Evolutionary conservation across 805 yeast species (phyloP), one percentile per base, ranked within the genome.

Genomic region (Suhomyces kilbournensis): DNA sequence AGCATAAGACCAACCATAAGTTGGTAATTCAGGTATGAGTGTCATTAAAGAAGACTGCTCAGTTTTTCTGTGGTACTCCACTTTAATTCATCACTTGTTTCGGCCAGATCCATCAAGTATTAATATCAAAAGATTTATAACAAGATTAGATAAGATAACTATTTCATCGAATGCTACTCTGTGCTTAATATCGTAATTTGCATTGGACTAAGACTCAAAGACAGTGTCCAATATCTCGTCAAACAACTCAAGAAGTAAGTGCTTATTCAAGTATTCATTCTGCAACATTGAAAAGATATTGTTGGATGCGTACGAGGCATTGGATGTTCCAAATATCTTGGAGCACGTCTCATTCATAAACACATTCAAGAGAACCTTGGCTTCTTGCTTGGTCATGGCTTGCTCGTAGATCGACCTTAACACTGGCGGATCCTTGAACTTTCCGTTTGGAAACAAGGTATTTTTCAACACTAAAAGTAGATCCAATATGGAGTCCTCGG

Each of bases 271-370:
- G 23, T 77, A 75, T 53, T 84, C 88, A 60, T 89, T 88, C 64
- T 92, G 97, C 4, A 88, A 55, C 82, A 87, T 78, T 9, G 77
- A 78, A 65, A 87, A 86, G 1, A 88, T 48, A 44, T 80, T 74
- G 3, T 70, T 67, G 7, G 87, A 78, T 0, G 96, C 97, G 52
- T 72, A 75, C 50, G 73, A 76, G 3, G 96, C 79, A 55, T 83
- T 85, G 7, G 81, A 66, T 3, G 75, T 64, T 0, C 97, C 97
- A 53, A 92, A 90, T 1, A 91, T 78, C 59, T 79, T 85, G 12
- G 92, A 83, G 50, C 87, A 82, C 0, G 84, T 71, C 51, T 88
- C 96, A 19, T 75, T 69, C 62, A 89, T 69, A 48, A 88, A 77
- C 7, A 79, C 69, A 47, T 78, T 82, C 51, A 91, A 63, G 2